Base-by-base conservation (phyloP, 2,329 filamentous ascomycete species). In the Penicillium sumatraense region DNA sequence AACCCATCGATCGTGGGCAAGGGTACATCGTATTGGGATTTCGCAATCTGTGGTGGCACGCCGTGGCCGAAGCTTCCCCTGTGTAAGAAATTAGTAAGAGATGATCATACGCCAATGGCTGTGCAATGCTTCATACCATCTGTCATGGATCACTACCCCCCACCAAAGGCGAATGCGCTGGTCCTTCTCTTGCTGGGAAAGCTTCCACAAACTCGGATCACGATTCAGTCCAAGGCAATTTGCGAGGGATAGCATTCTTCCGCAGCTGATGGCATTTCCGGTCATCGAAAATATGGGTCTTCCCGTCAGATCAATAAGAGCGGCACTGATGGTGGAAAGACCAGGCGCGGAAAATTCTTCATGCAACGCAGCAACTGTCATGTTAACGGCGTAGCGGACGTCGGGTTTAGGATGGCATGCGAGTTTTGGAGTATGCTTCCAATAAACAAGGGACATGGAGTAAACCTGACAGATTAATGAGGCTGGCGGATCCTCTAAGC, bases 351-450 rank as follows among this genome's bases (percentile, higher is more conserved):
- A 77, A 47, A 84, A 80, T 6, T 86, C 80, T 54, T 87, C 84
- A 58, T 86, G 84, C 3, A 86, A 74, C 1, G 84, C 83, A 49
- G 83, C 83, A 18, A 81, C 83, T 6, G 84, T 84, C 54, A 86
- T 78, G 54, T 87, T 87, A 78, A 86, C 86, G 8, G 84, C 80
- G 65, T 85, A 87, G 41, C 83, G 80, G 36, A 78, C 76, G 62
- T 88, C 84, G 0, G 85, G 84, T 45, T 80, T 76, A 4, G 80
- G 77, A 54, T 82, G 78, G 5, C 70, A 70, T 4, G 73, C 71
- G 3, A 82, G 65, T 3, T 74, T 69, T 0, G 75, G 74, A 0
- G 79, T 80, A 49, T 79, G 77, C 23, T 78, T 76, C 85, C 85
- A 88, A 62, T 83, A 86, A 3, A 83, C 77, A 3, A 86, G 67